These are phyloP conservation scores for Barnettozyma sucrosica DNA, from an alignment of 805 yeast species.

Conservation along the genomic window DNA sequence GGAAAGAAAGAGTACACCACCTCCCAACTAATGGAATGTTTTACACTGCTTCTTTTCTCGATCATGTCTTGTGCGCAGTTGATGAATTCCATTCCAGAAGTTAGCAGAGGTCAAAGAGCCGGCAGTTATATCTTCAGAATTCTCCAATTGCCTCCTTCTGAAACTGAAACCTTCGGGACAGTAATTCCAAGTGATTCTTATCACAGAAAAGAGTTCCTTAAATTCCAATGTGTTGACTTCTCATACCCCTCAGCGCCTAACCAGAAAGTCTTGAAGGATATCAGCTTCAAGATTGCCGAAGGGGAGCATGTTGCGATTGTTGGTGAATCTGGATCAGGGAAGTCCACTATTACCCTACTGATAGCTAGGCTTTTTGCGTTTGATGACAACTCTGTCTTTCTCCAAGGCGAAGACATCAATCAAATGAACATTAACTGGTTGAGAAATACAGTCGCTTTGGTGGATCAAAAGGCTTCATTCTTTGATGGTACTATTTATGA, in stretches of 20 bases:
- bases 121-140: constrained; percentile 47
- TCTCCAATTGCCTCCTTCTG: constrained; percentile 29
- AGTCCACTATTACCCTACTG: constrained; percentile 65
- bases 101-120: constrained; percentile 74
- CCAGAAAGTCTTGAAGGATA: constrained; percentile 32
- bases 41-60: constrained; percentile 69
- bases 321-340: constrained; percentile 91
- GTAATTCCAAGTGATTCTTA: constrained; percentile 24
- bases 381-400: constrained; percentile 32
- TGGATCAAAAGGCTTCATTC: constrained; percentile 67
- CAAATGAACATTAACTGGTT: constrained; percentile 41
- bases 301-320: constrained; percentile 59
- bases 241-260: constrained; percentile 36
- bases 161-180: constrained; percentile 34
- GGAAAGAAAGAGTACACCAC: constrained; percentile 49
- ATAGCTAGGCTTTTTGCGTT: constrained; percentile 48
- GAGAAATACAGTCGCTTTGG: constrained; percentile 55
- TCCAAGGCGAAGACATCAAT: constrained; percentile 45
- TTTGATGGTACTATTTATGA: constrained; percentile 71
- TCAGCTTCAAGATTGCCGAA: constrained; percentile 37
- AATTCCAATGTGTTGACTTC: constrained; percentile 44
- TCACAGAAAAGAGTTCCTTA: constrained; percentile 24
- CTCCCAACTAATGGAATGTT: constrained; percentile 58
- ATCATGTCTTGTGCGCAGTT: constrained; percentile 56
- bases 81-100: constrained; percentile 66